Percentiles rank a stretch among this genome's conserved stretches.
These are phyloP conservation scores for Teratosphaeriaceae sp. DNA, from an alignment of 2,329 filamentous ascomycete species.

Conservation along the genomic window DNA sequence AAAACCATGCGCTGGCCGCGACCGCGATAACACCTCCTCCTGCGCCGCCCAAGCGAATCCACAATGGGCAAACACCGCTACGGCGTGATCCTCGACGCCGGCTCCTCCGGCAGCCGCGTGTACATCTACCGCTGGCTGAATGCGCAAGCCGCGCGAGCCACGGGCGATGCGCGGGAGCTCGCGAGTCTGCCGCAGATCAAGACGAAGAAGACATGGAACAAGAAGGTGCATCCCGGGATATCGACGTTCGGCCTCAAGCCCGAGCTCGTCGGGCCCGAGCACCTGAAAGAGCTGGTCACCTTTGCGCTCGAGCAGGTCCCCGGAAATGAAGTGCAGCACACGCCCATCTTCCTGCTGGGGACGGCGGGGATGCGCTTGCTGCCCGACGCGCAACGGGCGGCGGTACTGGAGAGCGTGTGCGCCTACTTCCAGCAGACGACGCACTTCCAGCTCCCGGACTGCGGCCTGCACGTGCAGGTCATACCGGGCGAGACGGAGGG, in stretches of 20 bases:
- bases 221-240: constrained; percentile 88
- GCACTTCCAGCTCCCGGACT: constrained; percentile 82
- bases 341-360: constrained; percentile 89
- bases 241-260: constrained; percentile 81
- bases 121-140: constrained; percentile 95
- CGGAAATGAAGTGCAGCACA: constrained; percentile 66
- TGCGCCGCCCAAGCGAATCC: background rate
- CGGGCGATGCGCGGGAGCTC: constrained; percentile 54
- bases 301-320: constrained; percentile 79
- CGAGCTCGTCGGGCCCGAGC: constrained; percentile 69
- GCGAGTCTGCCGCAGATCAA: constrained; percentile 70
- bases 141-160: constrained; percentile 57
- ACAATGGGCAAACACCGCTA: constrained; percentile 47
- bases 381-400: constrained; percentile 62
- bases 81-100: constrained; percentile 94
- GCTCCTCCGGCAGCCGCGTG: constrained; percentile 90
- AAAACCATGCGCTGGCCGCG: background rate
- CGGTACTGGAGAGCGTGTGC: constrained; percentile 72
- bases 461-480: constrained; percentile 80
- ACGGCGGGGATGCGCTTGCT: constrained; percentile 92
- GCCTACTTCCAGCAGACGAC: constrained; percentile 71
- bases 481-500: constrained; percentile 95
- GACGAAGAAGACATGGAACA: constrained; percentile 80
- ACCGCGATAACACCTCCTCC: background rate
- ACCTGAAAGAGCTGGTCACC: constrained; percentile 71